Evolutionary conservation across 495 filamentous ascomycete species (phyloP), one percentile per base, ranked within the genome.

Genomic region (Talaromyces liani): DNA sequence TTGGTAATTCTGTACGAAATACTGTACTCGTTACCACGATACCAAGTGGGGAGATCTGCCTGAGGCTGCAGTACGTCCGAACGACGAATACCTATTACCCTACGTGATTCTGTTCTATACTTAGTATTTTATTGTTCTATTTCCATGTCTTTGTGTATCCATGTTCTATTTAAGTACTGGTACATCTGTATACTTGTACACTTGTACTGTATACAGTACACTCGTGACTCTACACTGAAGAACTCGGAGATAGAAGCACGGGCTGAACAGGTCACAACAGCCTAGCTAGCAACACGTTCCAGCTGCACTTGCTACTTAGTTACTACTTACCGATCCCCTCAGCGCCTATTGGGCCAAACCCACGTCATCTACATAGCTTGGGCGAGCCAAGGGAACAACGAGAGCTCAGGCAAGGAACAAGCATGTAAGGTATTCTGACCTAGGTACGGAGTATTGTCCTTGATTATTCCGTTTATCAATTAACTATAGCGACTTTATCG

Each of bases 301-400:
- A 56, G 53, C 53, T 27, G 22, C 27, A 56, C 29, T 29, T 29
- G 4, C 27, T 29, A 29, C 34, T 41, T 16, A 41, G n/a, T n/a
- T n/a, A n/a, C n/a, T n/a, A n/a, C n/a, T n/a, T n/a, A n/a, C n/a
- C n/a, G n/a, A n/a, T n/a, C n/a, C n/a, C n/a, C n/a, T n/a, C n/a
- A 16, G 53, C 53, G 53, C 53, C 53, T 29, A 56, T 56, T 56
- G 53, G 53, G 16, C 27, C 53, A 18, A 56, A 27, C 53, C 53
- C 53, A 56, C 53, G 53, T 56, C 53, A 56, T 56, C 53, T 56
- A 56, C 51, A 54, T 54, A 54, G 51, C 51, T 54, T 51, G 20
- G 47, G 20, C 33, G 33, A 10, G 33, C 33, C 33, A 36, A 36
- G 33, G 36, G 36, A 14, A 41, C 36, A 54, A 25, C 49, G 49